phyloP scores from a whole-genome alignment of 1,284 basidiomycete genomes.

The Ustilago trichophora region DNA sequence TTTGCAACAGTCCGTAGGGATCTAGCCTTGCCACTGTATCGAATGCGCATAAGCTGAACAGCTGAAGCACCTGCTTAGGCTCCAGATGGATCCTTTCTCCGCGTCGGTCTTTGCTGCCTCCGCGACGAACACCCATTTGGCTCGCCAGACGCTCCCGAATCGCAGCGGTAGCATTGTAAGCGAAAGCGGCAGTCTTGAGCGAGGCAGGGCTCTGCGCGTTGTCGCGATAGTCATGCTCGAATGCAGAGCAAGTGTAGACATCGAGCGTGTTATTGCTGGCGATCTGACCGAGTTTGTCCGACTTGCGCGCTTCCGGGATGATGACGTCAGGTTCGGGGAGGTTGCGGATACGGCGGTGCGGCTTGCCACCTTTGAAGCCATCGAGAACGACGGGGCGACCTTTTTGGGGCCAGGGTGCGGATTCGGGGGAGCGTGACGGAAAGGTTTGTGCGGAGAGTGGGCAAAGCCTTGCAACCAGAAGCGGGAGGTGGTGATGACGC shows the following conservation, averaged over 20 bases:
- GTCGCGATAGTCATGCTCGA: conserved; percentile 30
- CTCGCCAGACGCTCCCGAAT: conserved; percentile 22
- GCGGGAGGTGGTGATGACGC: conserved; percentile 36
- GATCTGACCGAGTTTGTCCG: conserved; percentile 25
- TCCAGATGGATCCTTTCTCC: conserved; percentile 27
- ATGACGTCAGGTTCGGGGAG: conserved; percentile 41
- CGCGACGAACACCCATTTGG: conserved; percentile 16
- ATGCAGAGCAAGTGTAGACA: conserved; percentile 40
- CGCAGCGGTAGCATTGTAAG: conserved; percentile 13
- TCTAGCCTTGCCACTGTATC: conserved; percentile 38
- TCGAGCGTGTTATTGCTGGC: conserved; percentile 45
- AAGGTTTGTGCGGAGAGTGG: conserved; percentile 15
- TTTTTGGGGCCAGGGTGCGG: conserved; percentile 41
- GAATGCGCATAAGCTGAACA: conserved; percentile 42
- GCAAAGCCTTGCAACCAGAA: conserved; percentile 44
- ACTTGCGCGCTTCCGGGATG: conserved; percentile 39
- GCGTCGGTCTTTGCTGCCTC: conserved; percentile 22
- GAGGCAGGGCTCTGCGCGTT: conserved; percentile 24
- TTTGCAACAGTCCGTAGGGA: conserved; percentile 22
- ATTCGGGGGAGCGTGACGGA: conserved; percentile 41
- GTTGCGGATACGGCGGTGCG: conserved; percentile 17
- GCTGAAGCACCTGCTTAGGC: conserved; percentile 29
- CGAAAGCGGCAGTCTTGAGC: conserved; percentile 15
- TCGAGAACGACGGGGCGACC: conserved; percentile 18
- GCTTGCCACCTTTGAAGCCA: conserved; percentile 23